A percentile compares a stretch with the other conserved stretches of the same genome.
phyloP scores from a whole-genome alignment of 2,329 filamentous ascomycete genomes.

The Xylaria arbuscula region DNA sequence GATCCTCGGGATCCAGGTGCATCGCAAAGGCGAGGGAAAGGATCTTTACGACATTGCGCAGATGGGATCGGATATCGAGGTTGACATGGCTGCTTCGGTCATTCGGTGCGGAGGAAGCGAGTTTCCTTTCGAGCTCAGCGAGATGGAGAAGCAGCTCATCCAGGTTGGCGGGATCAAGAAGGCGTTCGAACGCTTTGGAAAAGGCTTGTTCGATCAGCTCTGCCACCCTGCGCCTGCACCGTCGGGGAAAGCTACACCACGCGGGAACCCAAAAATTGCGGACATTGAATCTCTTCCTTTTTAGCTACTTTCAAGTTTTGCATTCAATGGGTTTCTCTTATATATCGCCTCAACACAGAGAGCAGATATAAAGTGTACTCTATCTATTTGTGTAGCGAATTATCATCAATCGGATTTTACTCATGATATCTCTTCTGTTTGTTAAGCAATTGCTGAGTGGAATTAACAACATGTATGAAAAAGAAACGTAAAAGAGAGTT shows the following conservation, averaged over 20 bases:
- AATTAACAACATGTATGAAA: no score
- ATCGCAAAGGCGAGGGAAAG: conserved; percentile 44
- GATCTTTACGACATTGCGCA: conserved; percentile 52
- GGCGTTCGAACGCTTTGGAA: conserved; percentile 51
- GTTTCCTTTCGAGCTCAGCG: conserved; percentile 52
- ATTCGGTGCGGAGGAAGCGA: conserved; percentile 34
- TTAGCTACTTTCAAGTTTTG: neutral
- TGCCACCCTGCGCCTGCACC: neutral
- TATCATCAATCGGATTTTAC: no score
- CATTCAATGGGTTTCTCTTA: neutral
- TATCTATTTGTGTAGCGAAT: no score
- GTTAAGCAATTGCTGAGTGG: no score
- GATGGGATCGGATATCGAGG: conserved; percentile 52
- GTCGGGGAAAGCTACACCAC: neutral
- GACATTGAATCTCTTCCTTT: conserved; percentile 22
- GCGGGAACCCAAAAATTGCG: neutral
- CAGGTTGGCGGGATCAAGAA: conserved; percentile 53
- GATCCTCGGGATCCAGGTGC: conserved; percentile 56
- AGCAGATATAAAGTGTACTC: neutral
- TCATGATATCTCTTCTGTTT: no score
- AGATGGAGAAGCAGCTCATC: conserved; percentile 55
- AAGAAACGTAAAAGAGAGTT: no score
- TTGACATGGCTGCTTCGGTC: conserved; percentile 50
- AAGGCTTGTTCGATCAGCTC: conserved; percentile 22
- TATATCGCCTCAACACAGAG: neutral